These are phyloP conservation scores for Starmerella geochares DNA, from an alignment of 805 yeast genomes.

Conservation along the genomic window DNA sequence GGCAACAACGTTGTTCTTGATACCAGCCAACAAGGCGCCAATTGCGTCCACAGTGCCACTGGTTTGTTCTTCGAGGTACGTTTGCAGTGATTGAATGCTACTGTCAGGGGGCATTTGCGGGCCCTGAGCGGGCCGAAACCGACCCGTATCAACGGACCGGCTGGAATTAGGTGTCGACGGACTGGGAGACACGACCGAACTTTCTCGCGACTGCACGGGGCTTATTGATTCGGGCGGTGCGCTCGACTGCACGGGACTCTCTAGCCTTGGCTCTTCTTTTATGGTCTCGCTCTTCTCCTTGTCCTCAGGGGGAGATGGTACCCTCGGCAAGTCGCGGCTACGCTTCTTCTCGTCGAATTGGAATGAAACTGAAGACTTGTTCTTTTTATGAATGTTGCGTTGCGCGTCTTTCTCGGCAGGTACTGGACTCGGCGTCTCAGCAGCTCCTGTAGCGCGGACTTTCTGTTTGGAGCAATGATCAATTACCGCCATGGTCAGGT, in stretches of 20 bases:
- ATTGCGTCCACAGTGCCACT: constrained; percentile 84
- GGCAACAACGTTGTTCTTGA: constrained; percentile 48
- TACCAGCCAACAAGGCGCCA: constrained; percentile 57
- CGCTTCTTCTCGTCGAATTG: constrained; percentile 5
- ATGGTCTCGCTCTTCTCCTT: background rate
- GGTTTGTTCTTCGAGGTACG: constrained; percentile 86
- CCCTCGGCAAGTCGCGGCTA: background rate
- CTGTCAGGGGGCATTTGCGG: constrained; percentile 51
- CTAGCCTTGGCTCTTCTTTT: background rate
- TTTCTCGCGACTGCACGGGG: background rate
- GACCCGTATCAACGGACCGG: background rate
- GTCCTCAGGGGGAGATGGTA: background rate
- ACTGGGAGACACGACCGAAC: background rate
- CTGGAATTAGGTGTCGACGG: background rate
- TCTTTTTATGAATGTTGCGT: background rate
- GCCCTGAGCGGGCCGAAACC: constrained; percentile 14
- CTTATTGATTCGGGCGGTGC: background rate
- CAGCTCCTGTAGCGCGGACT: background rate
- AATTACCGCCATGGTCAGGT: constrained; percentile 50
- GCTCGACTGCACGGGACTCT: background rate
- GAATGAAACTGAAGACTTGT: constrained; percentile 1
- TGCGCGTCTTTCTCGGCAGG: background rate
- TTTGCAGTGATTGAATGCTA: constrained; percentile 69
- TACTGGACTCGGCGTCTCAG: too few relatives aligned
- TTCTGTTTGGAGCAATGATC: constrained; percentile 26